Evolutionary conservation across 202 grass and related monocot genomes (phyloP).

Genomic region (Schoenoplectus triqueter): DNA sequence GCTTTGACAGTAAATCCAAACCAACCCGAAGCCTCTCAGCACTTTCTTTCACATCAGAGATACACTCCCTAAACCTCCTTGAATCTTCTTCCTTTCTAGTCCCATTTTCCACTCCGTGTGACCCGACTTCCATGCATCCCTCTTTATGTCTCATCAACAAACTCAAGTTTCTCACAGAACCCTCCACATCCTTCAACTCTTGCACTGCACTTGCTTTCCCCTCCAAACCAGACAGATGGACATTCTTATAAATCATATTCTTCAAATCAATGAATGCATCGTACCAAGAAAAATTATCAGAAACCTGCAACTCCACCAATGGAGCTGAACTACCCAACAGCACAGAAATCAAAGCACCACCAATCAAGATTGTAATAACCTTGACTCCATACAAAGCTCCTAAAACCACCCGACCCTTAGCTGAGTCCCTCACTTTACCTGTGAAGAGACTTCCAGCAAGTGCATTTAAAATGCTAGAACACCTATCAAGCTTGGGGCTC

Average conservation of each 20-base stretch:
- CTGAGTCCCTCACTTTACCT: conserved; percentile 72
- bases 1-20: conserved; percentile 62
- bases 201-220: conserved; percentile 50
- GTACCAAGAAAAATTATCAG: conserved; percentile 78
- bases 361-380: conserved; percentile 60
- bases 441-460: conserved; percentile 60
- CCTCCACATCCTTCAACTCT: conserved; percentile 68
- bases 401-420: conserved; percentile 78
- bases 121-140: conserved; percentile 36
- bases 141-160: conserved; percentile 27
- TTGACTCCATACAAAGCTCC: conserved; percentile 77
- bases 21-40: conserved; percentile 37
- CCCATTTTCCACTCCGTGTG: conserved; percentile 15
- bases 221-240: conserved; percentile 25
- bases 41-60: conserved; percentile 53
- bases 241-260: conserved; percentile 50
- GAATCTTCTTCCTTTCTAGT: conserved; percentile 14
- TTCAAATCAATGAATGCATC: conserved; percentile 61
- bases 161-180: conserved; percentile 51
- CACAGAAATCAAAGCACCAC: conserved; percentile 50
- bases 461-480: conserved; percentile 48
- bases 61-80: conserved; percentile 46
- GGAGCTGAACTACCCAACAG: conserved; percentile 53
- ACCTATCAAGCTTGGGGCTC: conserved; percentile 55
- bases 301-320: conserved; percentile 56